phyloP scores from a whole-genome alignment of 768 basidiomycete species.

The Termitomyces sp. region DNA sequence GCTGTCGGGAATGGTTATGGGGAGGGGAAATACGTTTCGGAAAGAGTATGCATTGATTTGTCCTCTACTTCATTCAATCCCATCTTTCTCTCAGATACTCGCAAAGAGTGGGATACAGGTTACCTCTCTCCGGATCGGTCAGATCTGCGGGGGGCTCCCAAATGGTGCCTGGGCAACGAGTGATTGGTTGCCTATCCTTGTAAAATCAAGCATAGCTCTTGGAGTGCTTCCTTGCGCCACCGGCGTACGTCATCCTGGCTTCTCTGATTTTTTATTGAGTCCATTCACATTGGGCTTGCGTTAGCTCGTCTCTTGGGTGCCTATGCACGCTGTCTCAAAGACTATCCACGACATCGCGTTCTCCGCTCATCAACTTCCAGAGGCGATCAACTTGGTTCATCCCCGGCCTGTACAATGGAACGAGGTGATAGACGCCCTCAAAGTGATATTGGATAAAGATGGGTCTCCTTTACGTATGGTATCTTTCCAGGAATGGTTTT shows the following conservation, averaged over 20 bases:
- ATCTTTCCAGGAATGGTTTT: slow-evolving; percentile 14
- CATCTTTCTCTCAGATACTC: slow-evolving; percentile 23
- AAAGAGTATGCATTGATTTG: slow-evolving; percentile 21
- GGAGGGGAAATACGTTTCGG: slow-evolving; percentile 38
- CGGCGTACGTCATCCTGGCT: slow-evolving; percentile 22
- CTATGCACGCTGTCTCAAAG: slow-evolving; percentile 23
- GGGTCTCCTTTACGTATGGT: not conserved
- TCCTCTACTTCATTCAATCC: not conserved
- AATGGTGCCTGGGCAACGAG: slow-evolving; percentile 37
- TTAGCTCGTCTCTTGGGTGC: slow-evolving; percentile 37
- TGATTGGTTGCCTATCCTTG: slow-evolving; percentile 42
- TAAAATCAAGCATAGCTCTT: slow-evolving; percentile 25
- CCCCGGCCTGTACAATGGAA: slow-evolving; percentile 30
- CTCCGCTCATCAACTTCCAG: slow-evolving; percentile 15
- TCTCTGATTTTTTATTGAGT: not conserved
- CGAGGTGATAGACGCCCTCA: slow-evolving; percentile 17
- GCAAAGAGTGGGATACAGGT: slow-evolving; percentile 28
- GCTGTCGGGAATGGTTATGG: slow-evolving; percentile 38
- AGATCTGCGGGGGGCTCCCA: slow-evolving; percentile 32
- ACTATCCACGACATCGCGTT: slow-evolving; percentile 25
- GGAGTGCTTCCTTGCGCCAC: slow-evolving; percentile 21
- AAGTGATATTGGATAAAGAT: not conserved
- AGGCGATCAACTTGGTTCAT: slow-evolving; percentile 30
- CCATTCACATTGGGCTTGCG: not conserved
- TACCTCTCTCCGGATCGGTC: slow-evolving; percentile 38